phyloP scores from a whole-genome alignment of 2,329 filamentous ascomycete genomes.

The Didymella pinodella region DNA sequence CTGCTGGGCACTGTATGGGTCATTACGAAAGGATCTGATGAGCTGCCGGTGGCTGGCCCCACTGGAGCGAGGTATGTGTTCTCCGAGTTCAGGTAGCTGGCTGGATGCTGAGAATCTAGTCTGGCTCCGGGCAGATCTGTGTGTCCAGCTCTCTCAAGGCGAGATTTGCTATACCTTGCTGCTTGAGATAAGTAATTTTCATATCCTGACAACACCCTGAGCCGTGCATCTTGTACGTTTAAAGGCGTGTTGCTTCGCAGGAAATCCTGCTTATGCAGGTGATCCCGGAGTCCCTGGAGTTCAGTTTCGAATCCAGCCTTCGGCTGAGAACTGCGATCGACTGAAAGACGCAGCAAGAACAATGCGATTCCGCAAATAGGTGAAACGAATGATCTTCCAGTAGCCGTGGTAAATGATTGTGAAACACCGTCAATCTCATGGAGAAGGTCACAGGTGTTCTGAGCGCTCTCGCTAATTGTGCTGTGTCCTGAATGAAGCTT shows the following conservation, averaged over 20 bases:
- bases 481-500: neutral
- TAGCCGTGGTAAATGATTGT: neutral
- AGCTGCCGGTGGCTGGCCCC: neutral
- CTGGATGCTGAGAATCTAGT: neutral
- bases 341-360: neutral
- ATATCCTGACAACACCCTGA: neutral
- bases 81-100: neutral
- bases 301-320: neutral
- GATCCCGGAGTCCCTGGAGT: neutral
- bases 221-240: neutral
- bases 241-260: neutral
- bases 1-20: neutral
- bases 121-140: neutral
- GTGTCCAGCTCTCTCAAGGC: neutral
- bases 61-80: neutral
- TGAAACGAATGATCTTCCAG: neutral
- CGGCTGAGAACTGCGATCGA: neutral
- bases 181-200: neutral
- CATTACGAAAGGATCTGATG: neutral
- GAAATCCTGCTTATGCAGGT: neutral
- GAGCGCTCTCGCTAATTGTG: neutral
- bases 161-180: neutral
- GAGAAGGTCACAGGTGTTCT: neutral
- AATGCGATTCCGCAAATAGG: neutral
- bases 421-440: neutral